A percentile compares a stretch with the other conserved stretches of the same genome.
phyloP scores from a whole-genome alignment of 257 asterid genomes.

The Solanum stenotomum region DNA sequence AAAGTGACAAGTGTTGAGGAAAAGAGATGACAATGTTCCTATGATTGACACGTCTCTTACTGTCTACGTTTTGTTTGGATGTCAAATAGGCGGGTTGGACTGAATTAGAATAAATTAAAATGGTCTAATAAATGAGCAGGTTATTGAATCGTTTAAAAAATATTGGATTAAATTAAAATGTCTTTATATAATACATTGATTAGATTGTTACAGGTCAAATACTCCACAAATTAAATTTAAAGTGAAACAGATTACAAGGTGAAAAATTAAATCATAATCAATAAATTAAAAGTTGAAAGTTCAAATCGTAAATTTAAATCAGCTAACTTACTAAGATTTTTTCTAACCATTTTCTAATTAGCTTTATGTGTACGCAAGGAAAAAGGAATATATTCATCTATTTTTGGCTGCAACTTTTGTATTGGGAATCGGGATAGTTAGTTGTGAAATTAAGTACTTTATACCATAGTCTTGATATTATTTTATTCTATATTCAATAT shows the following conservation, averaged over 20 bases:
- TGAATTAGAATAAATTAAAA: background rate
- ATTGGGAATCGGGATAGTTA: background rate
- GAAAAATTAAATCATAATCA: no score
- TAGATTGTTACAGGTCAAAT: no score
- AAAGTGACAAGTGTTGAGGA: constrained; percentile 2
- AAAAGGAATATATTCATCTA: background rate
- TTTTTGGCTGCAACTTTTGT: background rate
- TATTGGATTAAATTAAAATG: background rate
- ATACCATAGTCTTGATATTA: background rate
- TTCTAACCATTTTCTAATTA: background rate
- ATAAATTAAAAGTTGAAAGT: no score
- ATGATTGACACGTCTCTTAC: constrained; percentile 12
- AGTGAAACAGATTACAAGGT: rapidly evolving
- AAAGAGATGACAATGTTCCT: background rate
- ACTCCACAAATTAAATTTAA: background rate
- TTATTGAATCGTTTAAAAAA: background rate
- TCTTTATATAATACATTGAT: background rate
- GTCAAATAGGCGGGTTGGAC: rapidly evolving
- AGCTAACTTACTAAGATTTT: no score
- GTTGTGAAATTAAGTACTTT: background rate
- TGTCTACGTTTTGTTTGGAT: background rate
- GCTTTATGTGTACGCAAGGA: background rate
- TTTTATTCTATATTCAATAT: background rate
- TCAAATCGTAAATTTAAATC: no score
- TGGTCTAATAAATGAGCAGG: background rate